phyloP scores from a whole-genome alignment of 2,329 filamentous ascomycete genomes.

The Huntiella bhutanensis region DNA sequence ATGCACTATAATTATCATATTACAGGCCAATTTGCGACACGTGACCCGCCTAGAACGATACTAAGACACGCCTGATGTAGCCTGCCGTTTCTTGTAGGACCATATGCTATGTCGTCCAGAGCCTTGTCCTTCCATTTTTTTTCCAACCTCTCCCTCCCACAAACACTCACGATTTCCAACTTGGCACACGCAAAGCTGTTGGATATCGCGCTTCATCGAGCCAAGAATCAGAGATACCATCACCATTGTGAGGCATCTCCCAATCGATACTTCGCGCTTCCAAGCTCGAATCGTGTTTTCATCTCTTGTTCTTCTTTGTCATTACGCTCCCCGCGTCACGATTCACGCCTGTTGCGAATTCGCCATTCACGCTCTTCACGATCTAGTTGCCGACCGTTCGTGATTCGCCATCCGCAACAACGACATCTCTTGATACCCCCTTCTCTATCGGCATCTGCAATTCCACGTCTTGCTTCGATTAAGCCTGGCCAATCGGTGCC shows the following conservation, averaged over 20 bases:
- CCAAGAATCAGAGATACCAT: slow-evolving; percentile 10
- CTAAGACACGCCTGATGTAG: too few species aligned
- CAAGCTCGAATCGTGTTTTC: background rate
- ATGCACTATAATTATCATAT: too few species aligned
- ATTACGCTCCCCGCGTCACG: background rate
- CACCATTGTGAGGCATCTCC: slow-evolving; percentile 6
- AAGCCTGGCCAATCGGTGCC: too few species aligned
- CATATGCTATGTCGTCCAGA: too few species aligned
- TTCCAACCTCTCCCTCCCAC: slow-evolving; percentile 12
- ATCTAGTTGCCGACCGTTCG: background rate
- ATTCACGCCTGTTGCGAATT: background rate
- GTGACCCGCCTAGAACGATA: too few species aligned
- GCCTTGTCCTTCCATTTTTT: too few species aligned
- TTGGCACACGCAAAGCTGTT: slow-evolving; percentile 1
- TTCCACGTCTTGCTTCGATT: too few species aligned
- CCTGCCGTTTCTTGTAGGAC: too few species aligned
- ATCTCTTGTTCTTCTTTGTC: background rate
- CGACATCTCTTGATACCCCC: too few species aligned
- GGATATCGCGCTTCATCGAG: slow-evolving; percentile 4
- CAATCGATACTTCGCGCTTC: slow-evolving; percentile 8
- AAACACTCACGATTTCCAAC: background rate
- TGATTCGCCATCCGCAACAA: background rate
- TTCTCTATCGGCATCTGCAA: too few species aligned
- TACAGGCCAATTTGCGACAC: too few species aligned
- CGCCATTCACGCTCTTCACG: background rate